These are phyloP conservation scores for Pontederia paniculata DNA, from an alignment of 176 grass and related monocot genomes.

Conservation along the genomic window DNA sequence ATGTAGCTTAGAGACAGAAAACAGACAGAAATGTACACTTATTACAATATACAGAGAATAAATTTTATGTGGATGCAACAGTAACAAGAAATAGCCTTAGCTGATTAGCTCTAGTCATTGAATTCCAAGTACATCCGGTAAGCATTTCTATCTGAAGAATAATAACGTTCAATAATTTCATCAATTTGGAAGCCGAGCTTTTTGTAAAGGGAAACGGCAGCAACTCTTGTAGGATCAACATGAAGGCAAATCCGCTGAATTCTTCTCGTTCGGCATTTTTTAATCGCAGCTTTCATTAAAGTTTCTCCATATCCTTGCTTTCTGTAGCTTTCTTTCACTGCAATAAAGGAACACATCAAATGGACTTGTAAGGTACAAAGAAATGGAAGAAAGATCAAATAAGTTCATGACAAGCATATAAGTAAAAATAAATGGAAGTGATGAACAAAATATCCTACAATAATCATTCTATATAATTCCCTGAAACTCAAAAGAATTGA, in stretches of 20 bases:
- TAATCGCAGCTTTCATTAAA: conserved; percentile 46
- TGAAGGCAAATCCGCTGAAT: conserved; percentile 66
- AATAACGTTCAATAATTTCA: conserved; percentile 48
- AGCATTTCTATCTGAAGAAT: conserved; percentile 54
- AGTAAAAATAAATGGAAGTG: no score
- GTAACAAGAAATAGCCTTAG: no score
- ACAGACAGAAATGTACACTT: no score
- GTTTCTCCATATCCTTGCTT: conserved; percentile 80
- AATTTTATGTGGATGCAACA: no score
- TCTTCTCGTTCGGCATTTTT: conserved; percentile 49
- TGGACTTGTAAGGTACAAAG: neutral
- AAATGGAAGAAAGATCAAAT: neutral
- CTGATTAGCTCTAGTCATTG: conserved; percentile 2
- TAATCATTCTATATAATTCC: no score
- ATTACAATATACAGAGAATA: no score
- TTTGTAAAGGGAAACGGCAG: conserved; percentile 58
- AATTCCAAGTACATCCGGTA: conserved; percentile 91
- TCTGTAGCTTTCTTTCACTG: conserved; percentile 78
- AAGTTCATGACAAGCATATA: neutral
- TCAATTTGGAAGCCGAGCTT: conserved; percentile 76
- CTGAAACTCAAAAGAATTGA: neutral
- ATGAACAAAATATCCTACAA: no score
- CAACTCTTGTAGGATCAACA: conserved; percentile 57
- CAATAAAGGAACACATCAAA: neutral
- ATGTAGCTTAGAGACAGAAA: no score